Conservation (phyloP, 768 basidiomycete genomes). For the Galerina sulciceps region DNA sequence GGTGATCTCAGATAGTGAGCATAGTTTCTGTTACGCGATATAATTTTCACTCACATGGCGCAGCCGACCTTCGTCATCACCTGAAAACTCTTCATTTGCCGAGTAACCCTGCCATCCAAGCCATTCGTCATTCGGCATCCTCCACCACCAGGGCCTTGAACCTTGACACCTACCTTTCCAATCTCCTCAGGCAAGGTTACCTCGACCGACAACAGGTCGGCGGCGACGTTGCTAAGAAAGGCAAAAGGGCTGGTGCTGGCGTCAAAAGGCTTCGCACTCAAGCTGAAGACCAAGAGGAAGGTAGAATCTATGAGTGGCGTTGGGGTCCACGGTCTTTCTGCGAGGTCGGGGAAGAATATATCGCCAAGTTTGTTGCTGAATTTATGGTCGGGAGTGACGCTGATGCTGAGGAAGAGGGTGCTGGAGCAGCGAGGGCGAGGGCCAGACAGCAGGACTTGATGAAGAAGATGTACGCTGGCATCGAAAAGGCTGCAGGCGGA, state of each 20-base stretch:
- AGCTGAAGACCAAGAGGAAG: slow-evolving; percentile 42
- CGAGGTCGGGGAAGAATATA: slow-evolving; percentile 80
- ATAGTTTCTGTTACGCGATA: neutral
- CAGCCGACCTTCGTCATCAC: slow-evolving; percentile 75
- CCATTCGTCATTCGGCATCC: slow-evolving; percentile 55
- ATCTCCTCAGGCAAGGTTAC: slow-evolving; percentile 73
- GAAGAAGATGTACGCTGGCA: slow-evolving; percentile 53
- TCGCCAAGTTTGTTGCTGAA: slow-evolving; percentile 78
- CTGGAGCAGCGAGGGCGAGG: slow-evolving; percentile 14
- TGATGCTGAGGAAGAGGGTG: slow-evolving; percentile 40
- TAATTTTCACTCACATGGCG: neutral
- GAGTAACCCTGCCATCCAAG: slow-evolving; percentile 34
- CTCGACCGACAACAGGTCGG: slow-evolving; percentile 70
- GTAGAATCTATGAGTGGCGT: slow-evolving; percentile 69
- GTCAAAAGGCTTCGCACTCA: slow-evolving; percentile 53
- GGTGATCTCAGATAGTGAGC: slow-evolving; percentile 74
- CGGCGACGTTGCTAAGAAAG: slow-evolving; percentile 43
- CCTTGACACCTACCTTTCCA: slow-evolving; percentile 68
- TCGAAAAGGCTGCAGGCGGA: slow-evolving; percentile 70
- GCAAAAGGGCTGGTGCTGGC: slow-evolving; percentile 47
- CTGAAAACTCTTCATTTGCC: slow-evolving; percentile 73
- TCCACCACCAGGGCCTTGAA: slow-evolving; percentile 54
- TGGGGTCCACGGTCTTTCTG: slow-evolving; percentile 85
- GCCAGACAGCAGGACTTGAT: slow-evolving; percentile 39
- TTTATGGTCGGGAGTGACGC: slow-evolving; percentile 63